Evolutionary conservation across 2,329 filamentous ascomycete species (phyloP), one percentile per base, ranked within the genome.

Genomic region (Exserohilum turcica): DNA sequence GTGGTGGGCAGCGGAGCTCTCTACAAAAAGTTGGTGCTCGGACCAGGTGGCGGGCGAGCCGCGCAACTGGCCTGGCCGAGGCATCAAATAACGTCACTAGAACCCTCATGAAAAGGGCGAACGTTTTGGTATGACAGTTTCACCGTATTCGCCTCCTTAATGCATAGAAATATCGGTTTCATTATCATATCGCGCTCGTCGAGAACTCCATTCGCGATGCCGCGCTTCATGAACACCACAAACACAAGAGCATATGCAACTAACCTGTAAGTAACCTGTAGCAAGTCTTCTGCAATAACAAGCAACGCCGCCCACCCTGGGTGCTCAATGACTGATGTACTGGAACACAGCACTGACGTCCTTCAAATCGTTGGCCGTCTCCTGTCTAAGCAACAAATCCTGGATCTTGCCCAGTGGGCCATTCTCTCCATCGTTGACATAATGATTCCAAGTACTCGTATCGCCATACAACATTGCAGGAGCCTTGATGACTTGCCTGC

Each of bases 391-490:
- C 68, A 99, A 71, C 71, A 97, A 76, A 78, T 99, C 94, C 74
- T 99, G 93, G 54, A 99, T 99, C 54, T 84, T 83, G 59, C 85
- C 84, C 69, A 99, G 76, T 0, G 85, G 87, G 0, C 85, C 85
- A 5, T 79, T 77, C 60, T 83, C 83, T 3, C 84, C 85, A 57
- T 87, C 84, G 66, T 96, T 97, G 37, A 89, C 84, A 76, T 97
- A 96, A 75, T 99, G 94, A 69, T 99, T 99, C 94, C 94, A 99
- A n/a, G 91, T 93, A 76, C 92, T 97, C 18, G 94, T 97, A 70
- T 99, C 94, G 46, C 94, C 94, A 70, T 99, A 99, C 55, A 99
- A 78, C 88, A 97, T 93, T 1, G 94, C 94, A 3, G 90, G 90
- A 1, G 93, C 91, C 74, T 97, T 97, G 69, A 97, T 84, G 59